Conservation (phyloP, 805 yeast species). For the Myxozyma sirexii region DNA sequence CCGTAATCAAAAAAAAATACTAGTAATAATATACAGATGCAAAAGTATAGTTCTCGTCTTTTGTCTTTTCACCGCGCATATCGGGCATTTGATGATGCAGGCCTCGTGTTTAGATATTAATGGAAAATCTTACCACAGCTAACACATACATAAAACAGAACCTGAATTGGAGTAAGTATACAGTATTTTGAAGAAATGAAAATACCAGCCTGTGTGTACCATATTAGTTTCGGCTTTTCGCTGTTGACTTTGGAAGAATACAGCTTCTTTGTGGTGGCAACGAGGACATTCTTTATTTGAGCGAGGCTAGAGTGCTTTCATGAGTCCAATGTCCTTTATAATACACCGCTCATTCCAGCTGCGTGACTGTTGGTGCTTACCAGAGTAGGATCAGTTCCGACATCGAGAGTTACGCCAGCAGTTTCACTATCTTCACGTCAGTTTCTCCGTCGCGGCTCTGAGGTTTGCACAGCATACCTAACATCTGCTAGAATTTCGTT, state of each 20-base stretch:
- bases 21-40: neutral
- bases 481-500: slow-evolving; percentile 90
- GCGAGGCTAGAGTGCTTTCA: slow-evolving; percentile 61
- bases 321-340: no score
- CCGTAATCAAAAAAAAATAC: neutral
- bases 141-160: slow-evolving; percentile 84
- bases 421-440: slow-evolving; percentile 58
- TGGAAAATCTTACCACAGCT: slow-evolving; percentile 75
- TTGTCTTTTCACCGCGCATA: no score
- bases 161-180: slow-evolving; percentile 15
- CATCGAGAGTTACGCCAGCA: slow-evolving; percentile 95
- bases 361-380: no score
- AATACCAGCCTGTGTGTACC: slow-evolving; percentile 43
- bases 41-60: neutral
- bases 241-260: slow-evolving; percentile 96
- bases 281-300: slow-evolving; percentile 91
- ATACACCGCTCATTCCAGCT: no score
- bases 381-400: slow-evolving; percentile 95
- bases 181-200: neutral
- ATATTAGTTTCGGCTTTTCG: slow-evolving; percentile 92
- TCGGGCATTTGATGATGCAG: no score
- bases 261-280: slow-evolving; percentile 87
- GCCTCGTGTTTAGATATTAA: no score
- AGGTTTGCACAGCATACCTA: slow-evolving; percentile 46
- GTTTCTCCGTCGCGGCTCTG: neutral